Evolutionary conservation across 2,329 filamentous ascomycete species (phyloP).

Genomic region (Neoscytalidium dimidiatum): DNA sequence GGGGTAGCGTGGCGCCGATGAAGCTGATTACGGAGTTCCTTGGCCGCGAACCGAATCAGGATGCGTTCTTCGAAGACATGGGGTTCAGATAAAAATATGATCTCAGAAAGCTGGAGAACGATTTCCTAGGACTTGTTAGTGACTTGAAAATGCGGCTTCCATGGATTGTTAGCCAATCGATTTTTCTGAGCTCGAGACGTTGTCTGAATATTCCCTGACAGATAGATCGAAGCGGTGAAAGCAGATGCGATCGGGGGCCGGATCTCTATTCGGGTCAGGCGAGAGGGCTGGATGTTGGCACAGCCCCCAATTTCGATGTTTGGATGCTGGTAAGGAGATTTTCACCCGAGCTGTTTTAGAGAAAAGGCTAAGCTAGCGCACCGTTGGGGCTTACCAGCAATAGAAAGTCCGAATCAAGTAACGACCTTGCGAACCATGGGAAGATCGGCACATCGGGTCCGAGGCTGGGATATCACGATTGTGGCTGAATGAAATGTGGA

Average conservation of each 20-base stretch:
- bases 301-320: background rate
- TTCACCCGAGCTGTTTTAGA: no score
- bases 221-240: background rate
- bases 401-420: background rate
- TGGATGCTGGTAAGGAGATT: background rate
- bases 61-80: slow-evolving; percentile 78
- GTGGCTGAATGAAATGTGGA: background rate
- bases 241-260: background rate
- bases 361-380: no score
- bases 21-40: slow-evolving; percentile 75
- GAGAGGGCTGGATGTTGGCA: background rate
- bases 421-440: background rate
- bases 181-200: background rate
- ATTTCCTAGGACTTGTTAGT: no score
- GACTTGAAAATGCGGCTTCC: no score
- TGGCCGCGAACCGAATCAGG: slow-evolving; percentile 71
- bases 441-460: background rate
- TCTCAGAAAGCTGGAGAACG: background rate
- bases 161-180: no score
- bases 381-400: background rate
- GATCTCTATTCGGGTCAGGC: background rate
- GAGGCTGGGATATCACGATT: background rate
- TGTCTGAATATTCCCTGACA: background rate
- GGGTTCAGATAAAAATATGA: slow-evolving; percentile 48
- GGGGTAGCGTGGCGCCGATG: slow-evolving; percentile 80